These are phyloP conservation scores for Dipteronia sinensis DNA, from an alignment of 345 rosid species.

Conservation along the genomic window DNA sequence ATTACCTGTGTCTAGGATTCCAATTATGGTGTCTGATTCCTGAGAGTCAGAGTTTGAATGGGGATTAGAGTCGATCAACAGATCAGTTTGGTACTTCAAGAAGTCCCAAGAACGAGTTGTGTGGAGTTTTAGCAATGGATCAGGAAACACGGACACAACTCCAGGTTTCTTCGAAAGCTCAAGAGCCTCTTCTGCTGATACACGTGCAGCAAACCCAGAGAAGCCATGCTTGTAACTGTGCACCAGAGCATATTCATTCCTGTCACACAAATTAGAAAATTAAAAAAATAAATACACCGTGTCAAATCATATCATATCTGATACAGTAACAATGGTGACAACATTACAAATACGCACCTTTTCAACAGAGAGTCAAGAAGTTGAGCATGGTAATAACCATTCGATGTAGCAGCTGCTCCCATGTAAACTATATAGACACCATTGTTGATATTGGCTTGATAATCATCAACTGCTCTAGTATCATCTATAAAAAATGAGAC, in stretches of 20 bases:
- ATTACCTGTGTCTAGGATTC: constrained; percentile 72
- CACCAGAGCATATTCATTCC: constrained; percentile 49
- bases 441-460: constrained; percentile 26
- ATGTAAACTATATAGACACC: constrained; percentile 68
- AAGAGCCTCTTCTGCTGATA: constrained; percentile 67
- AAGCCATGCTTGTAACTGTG: constrained; percentile 61
- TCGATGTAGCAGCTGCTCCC: constrained; percentile 57
- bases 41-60: constrained; percentile 31
- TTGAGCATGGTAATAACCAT: constrained; percentile 43
- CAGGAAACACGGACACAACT: constrained; percentile 75
- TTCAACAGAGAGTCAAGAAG: constrained; percentile 51
- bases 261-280: constrained; percentile 15
- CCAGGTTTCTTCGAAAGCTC: constrained; percentile 54
- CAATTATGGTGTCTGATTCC: constrained; percentile 56
- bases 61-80: constrained; percentile 45
- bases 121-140: constrained; percentile 61
- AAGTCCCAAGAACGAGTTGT: constrained; percentile 98
- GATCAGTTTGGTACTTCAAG: constrained; percentile 59
- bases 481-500: constrained; percentile 23
- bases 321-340: not conserved
- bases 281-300: too few species aligned
- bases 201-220: constrained; percentile 78
- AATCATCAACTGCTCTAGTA: constrained; percentile 19
- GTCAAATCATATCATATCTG: too few species aligned
- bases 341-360: constrained; percentile 25